Evolutionary conservation across 2,329 filamentous ascomycete genomes (phyloP), one percentile per base, ranked within the genome.

Genomic region (Exophiala xenobiotica): DNA sequence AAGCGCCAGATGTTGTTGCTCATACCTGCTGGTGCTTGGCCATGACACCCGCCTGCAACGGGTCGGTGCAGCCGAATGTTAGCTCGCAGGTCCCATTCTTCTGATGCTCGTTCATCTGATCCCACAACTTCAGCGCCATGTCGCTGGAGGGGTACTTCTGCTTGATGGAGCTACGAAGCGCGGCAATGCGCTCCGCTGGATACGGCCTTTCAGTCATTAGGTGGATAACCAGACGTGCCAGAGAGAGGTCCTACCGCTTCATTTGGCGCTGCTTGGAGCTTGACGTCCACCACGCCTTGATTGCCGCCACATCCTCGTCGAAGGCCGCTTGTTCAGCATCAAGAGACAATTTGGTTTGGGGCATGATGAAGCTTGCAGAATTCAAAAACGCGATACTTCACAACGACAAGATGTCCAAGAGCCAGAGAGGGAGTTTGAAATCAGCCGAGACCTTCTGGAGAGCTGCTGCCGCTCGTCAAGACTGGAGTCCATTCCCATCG

Each of bases 11-110:
- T 12, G 12, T 18, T 23, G 6, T 41, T 23, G 3, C 3, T 18
- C 43, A n/a, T 37, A 46, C 43, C 43, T 46, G 49, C 22, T 46
- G 40, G 42, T 51, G 29, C 49, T 47, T 51, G 9, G 49, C 49
- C 49, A 51, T 51, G 23, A 40, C 41, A 12, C 49, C 42, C 16
- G 42, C 33, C 14, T 46, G 38, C 6, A 50, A 8, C 2, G 47
- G 47, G 23, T 44, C 47, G 9, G 47, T 50, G 22, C 26, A 35
- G 18, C 40, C 47, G 31, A 50, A 50, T 6, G 39, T 50, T 40
- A 50, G 14, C 23, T 50, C 47, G 18, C 9, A 11, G 7, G 47
- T 50, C 27, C 47, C 47, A 11, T 50, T 37, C 29, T 43, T 33
- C 23, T 38, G 3, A 19, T 50, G 47, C 40, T 38, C 47, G 38